A percentile compares a stretch with the other conserved stretches of the same genome.
phyloP scores from a whole-genome alignment of 1,284 basidiomycete genomes.

The Rhodotorula sp. region DNA sequence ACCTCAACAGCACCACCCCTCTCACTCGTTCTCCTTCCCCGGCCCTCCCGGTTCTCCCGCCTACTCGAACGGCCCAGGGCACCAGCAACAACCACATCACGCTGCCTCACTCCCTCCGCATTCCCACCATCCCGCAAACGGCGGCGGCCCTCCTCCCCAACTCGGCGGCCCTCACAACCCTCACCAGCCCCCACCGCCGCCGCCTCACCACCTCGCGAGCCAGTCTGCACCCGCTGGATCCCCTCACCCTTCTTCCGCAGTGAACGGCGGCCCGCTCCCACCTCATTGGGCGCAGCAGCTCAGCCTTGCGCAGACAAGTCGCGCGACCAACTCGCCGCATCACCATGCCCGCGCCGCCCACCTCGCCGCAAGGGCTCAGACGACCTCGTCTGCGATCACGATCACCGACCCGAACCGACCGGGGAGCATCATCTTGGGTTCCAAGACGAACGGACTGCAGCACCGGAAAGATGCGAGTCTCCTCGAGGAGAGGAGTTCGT shows the following conservation, averaged over 20 bases:
- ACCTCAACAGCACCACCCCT: slow-evolving; percentile 13
- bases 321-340: slow-evolving; percentile 55
- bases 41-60: slow-evolving; percentile 41
- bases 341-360: slow-evolving; percentile 59
- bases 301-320: slow-evolving; percentile 48
- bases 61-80: slow-evolving; percentile 30
- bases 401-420: slow-evolving; percentile 51
- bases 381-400: slow-evolving; percentile 51
- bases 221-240: slow-evolving; percentile 6
- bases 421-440: slow-evolving; percentile 33
- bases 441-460: slow-evolving; percentile 47
- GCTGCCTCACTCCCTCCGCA: slow-evolving; percentile 23
- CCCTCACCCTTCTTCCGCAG: slow-evolving; percentile 14
- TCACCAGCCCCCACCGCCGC: background rate
- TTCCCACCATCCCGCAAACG: slow-evolving; percentile 27
- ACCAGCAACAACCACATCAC: slow-evolving; percentile 24
- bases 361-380: slow-evolving; percentile 55
- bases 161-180: slow-evolving; percentile 2
- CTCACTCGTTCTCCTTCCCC: slow-evolving; percentile 39
- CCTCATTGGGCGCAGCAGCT: slow-evolving; percentile 47
- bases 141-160: background rate
- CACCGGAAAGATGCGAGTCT: slow-evolving; percentile 48
- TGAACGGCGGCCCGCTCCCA: slow-evolving; percentile 34
- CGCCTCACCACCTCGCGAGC: slow-evolving; percentile 27
- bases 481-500: slow-evolving; percentile 37